A percentile compares a stretch with the other conserved stretches of the same genome.
These are phyloP conservation scores for Cryptococcus depauperatus DNA, from an alignment of 1,284 basidiomycete species.

Conservation along the genomic window DNA sequence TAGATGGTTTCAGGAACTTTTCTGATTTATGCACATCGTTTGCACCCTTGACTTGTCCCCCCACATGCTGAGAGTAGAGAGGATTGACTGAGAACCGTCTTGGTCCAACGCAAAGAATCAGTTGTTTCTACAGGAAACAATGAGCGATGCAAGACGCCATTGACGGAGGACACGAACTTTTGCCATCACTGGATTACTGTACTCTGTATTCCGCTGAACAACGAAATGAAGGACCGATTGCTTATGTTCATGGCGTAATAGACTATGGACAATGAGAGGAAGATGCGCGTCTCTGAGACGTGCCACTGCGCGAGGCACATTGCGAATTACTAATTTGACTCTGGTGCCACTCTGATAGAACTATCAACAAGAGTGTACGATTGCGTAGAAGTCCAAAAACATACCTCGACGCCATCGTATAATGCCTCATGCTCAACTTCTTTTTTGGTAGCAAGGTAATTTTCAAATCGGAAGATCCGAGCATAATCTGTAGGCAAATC, in stretches of 20 bases:
- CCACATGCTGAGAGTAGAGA: constrained; percentile 83
- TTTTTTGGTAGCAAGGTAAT: constrained; percentile 78
- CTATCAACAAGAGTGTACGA: constrained; percentile 13
- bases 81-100: constrained; percentile 77
- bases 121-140: constrained; percentile 57
- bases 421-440: constrained; percentile 61
- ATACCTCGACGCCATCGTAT: constrained; percentile 61
- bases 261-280: constrained; percentile 69
- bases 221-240: constrained; percentile 88
- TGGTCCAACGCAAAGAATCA: constrained; percentile 83
- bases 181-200: constrained; percentile 73
- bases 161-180: constrained; percentile 57
- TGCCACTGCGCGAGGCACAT: constrained; percentile 53
- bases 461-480: constrained; percentile 93
- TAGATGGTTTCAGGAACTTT: constrained; percentile 76
- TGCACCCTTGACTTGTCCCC: constrained; percentile 76
- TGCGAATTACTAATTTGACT: constrained; percentile 63
- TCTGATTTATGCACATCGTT: constrained; percentile 99
- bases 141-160: not conserved
- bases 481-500: constrained; percentile 91
- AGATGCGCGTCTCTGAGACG: constrained; percentile 47
- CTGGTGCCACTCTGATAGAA: constrained; percentile 61
- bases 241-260: constrained; percentile 95
- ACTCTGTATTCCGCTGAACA: constrained; percentile 93
- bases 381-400: constrained; percentile 13